These are phyloP conservation scores for Mentha longifolia DNA, from an alignment of 257 asterid genomes.

Conservation along the genomic window DNA sequence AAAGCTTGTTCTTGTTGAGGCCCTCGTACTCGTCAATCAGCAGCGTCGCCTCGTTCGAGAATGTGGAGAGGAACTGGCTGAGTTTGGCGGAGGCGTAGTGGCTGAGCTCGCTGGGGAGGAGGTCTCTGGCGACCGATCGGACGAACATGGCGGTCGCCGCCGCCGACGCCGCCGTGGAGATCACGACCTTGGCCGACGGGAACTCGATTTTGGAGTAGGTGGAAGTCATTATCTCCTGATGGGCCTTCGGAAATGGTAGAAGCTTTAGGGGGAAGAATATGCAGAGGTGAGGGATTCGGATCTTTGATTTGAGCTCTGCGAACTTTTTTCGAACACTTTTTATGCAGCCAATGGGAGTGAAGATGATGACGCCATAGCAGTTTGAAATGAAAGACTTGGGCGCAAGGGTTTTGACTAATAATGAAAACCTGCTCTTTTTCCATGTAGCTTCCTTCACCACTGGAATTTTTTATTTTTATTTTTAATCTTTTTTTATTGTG, in stretches of 20 bases:
- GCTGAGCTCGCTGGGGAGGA: conserved; percentile 46
- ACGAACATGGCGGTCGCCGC: conserved; percentile 56
- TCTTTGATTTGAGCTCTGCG: neutral
- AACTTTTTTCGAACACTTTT: neutral
- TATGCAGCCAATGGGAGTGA: neutral
- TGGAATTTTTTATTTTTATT: no score
- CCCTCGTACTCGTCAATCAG: conserved; percentile 56
- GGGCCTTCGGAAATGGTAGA: neutral
- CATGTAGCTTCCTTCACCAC: no score
- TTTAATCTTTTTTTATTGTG: no score
- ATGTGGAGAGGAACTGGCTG: conserved; percentile 25
- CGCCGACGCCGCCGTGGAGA: conserved; percentile 53
- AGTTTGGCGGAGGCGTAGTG: conserved; percentile 21
- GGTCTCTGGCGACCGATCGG: conserved; percentile 41
- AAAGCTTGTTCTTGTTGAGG: conserved; percentile 48
- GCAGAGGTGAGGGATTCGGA: no score
- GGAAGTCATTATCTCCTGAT: neutral
- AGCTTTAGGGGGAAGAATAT: neutral
- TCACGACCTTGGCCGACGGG: conserved; percentile 38
- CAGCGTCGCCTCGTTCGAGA: conserved; percentile 44
- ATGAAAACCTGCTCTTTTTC: no score
- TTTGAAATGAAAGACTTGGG: neutral
- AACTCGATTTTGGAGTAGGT: conserved; percentile 21
- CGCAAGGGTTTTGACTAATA: neutral
- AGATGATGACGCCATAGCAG: neutral